These are phyloP conservation scores for Ogataea nakhonphanomensis DNA, from an alignment of 805 yeast species.

Conservation along the genomic window DNA sequence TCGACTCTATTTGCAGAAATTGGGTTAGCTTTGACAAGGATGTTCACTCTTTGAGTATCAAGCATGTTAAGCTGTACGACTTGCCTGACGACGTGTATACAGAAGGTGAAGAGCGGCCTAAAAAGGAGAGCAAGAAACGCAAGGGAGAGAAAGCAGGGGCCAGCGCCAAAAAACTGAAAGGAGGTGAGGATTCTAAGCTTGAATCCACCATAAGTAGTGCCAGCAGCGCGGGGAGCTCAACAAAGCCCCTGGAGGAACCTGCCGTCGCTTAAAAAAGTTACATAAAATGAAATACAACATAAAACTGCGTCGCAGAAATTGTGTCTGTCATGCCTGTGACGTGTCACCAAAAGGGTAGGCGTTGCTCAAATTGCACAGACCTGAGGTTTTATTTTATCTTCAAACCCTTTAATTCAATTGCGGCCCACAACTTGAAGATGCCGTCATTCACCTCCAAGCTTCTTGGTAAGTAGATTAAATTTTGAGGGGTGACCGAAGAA, in stretches of 20 bases:
- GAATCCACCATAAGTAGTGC: conserved; percentile 8
- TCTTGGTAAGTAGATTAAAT: conserved; percentile 21
- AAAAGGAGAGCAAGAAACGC: conserved; percentile 50
- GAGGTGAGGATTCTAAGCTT: conserved; percentile 11
- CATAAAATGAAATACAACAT: neutral
- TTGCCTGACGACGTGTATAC: conserved; percentile 80
- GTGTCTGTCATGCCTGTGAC: neutral
- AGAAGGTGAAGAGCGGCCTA: conserved; percentile 79
- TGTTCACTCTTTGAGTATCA: conserved; percentile 57
- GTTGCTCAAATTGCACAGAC: conserved; percentile 4
- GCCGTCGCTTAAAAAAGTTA: conserved; percentile 3
- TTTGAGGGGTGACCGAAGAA: neutral
- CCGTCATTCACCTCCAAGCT: conserved; percentile 27
- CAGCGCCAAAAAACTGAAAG: conserved; percentile 33
- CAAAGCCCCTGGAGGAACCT: conserved; percentile 8
- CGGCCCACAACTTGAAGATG: conserved; percentile 10
- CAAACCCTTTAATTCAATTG: neutral
- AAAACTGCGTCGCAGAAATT: conserved; percentile 2
- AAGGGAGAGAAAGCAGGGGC: conserved; percentile 37
- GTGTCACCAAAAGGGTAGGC: conserved; percentile 1
- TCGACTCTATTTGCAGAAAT: conserved; percentile 72
- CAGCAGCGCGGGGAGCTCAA: conserved; percentile 8
- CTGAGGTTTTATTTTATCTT: neutral
- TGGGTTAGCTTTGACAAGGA: conserved; percentile 67
- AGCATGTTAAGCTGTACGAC: conserved; percentile 72